phyloP scores from a whole-genome alignment of 305 asterid species.

The Solanum hybrid region DNA sequence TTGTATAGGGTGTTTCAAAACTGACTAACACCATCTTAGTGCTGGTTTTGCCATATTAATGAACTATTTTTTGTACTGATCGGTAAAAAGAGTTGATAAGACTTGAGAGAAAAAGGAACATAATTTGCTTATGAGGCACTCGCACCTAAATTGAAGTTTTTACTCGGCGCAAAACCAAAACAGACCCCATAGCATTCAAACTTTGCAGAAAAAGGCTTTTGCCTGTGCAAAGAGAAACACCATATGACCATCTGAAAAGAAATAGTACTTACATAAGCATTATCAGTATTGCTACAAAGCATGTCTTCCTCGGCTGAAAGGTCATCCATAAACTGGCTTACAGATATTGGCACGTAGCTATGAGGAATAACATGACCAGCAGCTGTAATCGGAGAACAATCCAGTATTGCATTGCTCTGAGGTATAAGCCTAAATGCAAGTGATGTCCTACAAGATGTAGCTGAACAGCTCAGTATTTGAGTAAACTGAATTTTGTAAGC shows the following conservation, averaged over 20 bases:
- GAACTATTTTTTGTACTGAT: background rate
- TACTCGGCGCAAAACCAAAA: background rate
- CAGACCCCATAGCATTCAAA: background rate
- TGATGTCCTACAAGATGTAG: conserved; percentile 61
- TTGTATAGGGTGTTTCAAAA: too few relatives aligned
- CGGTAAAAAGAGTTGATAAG: background rate
- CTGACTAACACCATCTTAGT: background rate
- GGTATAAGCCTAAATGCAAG: conserved; percentile 91
- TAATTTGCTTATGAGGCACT: background rate
- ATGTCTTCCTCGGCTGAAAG: conserved; percentile 80
- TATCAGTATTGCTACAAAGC: conserved; percentile 43
- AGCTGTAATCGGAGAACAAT: conserved; percentile 73
- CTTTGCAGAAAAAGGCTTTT: background rate
- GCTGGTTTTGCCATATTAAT: background rate
- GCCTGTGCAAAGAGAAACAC: background rate
- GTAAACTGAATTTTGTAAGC: conserved; percentile 7
- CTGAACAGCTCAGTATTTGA: conserved; percentile 18
- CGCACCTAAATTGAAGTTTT: background rate
- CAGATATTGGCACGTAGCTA: conserved; percentile 77
- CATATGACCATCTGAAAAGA: background rate
- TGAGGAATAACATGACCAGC: conserved; percentile 95
- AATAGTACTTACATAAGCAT: conserved; percentile 50
- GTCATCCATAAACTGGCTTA: conserved; percentile 90
- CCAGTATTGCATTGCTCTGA: conserved; percentile 84
- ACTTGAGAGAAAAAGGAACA: background rate